Percentiles rank a stretch among this genome's conserved stretches.
Evolutionary conservation across 495 filamentous ascomycete genomes (phyloP).

Genomic region (Podospora tetraspora): DNA sequence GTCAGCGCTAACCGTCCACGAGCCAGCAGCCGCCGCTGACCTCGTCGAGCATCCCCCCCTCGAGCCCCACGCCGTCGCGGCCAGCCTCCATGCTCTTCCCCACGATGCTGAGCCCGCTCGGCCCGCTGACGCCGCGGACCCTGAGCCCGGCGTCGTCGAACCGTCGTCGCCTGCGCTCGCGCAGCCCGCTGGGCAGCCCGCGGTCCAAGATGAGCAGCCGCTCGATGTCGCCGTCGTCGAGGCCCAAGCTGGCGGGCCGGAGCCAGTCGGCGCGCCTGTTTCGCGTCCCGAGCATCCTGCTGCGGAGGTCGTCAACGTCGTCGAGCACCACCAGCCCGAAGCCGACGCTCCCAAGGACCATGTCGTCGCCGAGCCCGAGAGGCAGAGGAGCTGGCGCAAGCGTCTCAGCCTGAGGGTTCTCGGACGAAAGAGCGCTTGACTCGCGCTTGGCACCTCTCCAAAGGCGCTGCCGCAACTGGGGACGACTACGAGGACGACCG

Average conservation of each 20-base stretch:
- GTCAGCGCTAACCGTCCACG: slow-evolving; percentile 13
- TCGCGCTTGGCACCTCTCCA: slow-evolving; percentile 11
- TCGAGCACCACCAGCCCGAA: slow-evolving; percentile 1
- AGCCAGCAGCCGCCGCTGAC: slow-evolving; percentile 6
- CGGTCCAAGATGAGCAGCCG: slow-evolving; percentile 10
- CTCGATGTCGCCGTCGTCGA: slow-evolving; percentile 4
- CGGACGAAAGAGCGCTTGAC: slow-evolving; percentile 29
- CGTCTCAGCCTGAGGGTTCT: slow-evolving; percentile 24
- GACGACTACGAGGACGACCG: background rate
- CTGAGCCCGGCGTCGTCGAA: slow-evolving; percentile 22
- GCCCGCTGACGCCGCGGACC: slow-evolving; percentile 23
- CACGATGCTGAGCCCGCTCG: slow-evolving; percentile 26
- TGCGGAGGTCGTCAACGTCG: slow-evolving; percentile 18
- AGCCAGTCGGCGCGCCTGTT: slow-evolving; percentile 8
- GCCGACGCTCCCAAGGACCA: background rate
- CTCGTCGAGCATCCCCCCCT: slow-evolving; percentile 3
- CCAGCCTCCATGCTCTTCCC: slow-evolving; percentile 10
- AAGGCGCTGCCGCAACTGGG: slow-evolving; percentile 1
- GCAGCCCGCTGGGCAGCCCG: slow-evolving; percentile 25
- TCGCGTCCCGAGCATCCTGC: slow-evolving; percentile 17
- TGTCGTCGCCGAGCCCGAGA: slow-evolving; percentile 11
- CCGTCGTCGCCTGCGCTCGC: slow-evolving; percentile 1
- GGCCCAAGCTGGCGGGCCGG: slow-evolving; percentile 8
- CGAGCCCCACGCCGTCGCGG: slow-evolving; percentile 9
- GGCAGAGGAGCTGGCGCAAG: slow-evolving; percentile 29